Conservation (phyloP, 345 rosid genomes). For the Noccaea caerulescens region DNA sequence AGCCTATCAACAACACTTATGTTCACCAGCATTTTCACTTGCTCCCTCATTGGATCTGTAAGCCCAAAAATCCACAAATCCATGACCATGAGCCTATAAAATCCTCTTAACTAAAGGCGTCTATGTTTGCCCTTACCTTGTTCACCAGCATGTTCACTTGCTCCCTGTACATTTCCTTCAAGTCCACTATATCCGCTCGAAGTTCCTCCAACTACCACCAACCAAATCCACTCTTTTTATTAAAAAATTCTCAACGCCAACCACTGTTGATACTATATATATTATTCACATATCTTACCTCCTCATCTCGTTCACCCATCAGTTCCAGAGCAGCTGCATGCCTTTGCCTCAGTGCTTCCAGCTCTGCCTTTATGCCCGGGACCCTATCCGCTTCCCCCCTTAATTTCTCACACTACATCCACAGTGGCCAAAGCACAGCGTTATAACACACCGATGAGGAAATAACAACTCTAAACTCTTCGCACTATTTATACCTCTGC, state of each 20-base stretch:
- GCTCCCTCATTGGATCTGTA: constrained; percentile 43
- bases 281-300: constrained; percentile 54
- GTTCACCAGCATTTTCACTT: constrained; percentile 21
- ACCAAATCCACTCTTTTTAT: constrained; percentile 36
- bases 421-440: constrained; percentile 29
- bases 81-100: constrained; percentile 25
- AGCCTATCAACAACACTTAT: constrained; percentile 24
- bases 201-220: constrained; percentile 95
- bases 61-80: constrained; percentile 16
- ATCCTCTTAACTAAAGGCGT: background rate
- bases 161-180: constrained; percentile 99
- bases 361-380: constrained; percentile 87
- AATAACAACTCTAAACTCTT: constrained; percentile 17
- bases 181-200: constrained; percentile 88
- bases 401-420: constrained; percentile 84
- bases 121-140: constrained; percentile 57
- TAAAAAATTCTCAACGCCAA: constrained; percentile 2
- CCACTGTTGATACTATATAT: constrained; percentile 11
- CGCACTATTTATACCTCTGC: constrained; percentile 58
- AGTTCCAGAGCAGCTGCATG: constrained; percentile 97
- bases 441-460: background rate
- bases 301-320: constrained; percentile 99
- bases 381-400: constrained; percentile 68
- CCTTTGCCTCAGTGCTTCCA: constrained; percentile 89
- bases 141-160: constrained; percentile 98